Evolutionary conservation across 805 yeast genomes (phyloP).

Genomic region (Candida railenensis): DNA sequence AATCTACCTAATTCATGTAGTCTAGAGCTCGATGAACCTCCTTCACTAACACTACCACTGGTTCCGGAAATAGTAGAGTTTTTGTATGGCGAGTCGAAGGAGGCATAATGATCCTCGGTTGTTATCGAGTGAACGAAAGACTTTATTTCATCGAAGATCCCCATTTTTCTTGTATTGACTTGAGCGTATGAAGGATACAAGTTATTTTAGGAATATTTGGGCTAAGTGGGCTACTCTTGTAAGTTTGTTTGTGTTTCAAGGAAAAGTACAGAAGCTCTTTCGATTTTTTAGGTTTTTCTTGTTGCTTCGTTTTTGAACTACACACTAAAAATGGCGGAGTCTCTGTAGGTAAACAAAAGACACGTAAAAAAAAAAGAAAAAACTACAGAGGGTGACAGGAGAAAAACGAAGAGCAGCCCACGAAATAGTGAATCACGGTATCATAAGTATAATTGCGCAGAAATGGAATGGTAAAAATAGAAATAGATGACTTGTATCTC

Average conservation of each 20-base stretch:
- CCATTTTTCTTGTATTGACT: conserved; percentile 23
- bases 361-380: neutral
- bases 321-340: neutral
- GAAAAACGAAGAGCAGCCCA: no score
- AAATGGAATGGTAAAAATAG: no score
- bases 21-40: conserved; percentile 25
- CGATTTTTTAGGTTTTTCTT: neutral
- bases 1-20: conserved; percentile 33
- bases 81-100: conserved; percentile 42
- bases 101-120: conserved; percentile 60
- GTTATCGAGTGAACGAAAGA: conserved; percentile 49
- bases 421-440: no score
- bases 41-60: conserved; percentile 9
- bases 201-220: neutral
- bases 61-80: conserved; percentile 16
- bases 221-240: neutral
- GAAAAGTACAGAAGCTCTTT: neutral
- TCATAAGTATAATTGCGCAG: no score
- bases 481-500: no score
- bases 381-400: neutral
- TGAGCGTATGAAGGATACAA: neutral
- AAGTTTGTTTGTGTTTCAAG: no score
- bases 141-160: conserved; percentile 37
- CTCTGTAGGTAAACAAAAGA: neutral
- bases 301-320: neutral